A percentile compares a stretch with the other conserved stretches of the same genome.
These are phyloP conservation scores for Penicillium occitanis DNA, from an alignment of 2,329 filamentous ascomycete species.

Conservation along the genomic window DNA sequence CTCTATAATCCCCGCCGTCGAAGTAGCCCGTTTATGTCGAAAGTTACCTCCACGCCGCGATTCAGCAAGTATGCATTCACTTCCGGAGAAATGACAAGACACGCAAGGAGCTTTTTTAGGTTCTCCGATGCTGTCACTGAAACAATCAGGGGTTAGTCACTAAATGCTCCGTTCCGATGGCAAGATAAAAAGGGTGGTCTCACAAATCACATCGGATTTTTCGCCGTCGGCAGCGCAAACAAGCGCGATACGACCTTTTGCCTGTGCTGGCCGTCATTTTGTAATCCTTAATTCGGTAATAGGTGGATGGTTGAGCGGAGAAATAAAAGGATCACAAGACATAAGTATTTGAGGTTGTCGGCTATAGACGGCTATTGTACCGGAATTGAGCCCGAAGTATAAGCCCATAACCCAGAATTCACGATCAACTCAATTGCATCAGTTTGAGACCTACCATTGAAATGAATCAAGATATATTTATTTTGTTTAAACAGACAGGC, in stretches of 20 bases:
- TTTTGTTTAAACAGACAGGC: too few relatives aligned
- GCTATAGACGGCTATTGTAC: slow-evolving; percentile 2
- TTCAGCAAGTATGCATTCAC: background rate
- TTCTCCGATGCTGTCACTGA: background rate
- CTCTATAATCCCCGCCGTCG: background rate
- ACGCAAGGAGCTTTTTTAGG: background rate
- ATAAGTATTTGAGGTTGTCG: background rate
- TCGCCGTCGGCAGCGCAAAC: background rate
- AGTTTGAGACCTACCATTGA: too few relatives aligned
- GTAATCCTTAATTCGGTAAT: background rate
- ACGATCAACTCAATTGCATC: too few relatives aligned
- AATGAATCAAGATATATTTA: too few relatives aligned
- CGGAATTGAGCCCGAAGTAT: background rate
- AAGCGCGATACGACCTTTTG: background rate
- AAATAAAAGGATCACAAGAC: background rate
- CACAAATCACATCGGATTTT: background rate
- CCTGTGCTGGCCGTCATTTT: background rate
- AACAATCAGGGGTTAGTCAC: background rate
- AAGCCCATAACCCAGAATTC: too few relatives aligned
- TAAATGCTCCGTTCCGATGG: background rate
- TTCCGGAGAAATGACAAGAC: background rate
- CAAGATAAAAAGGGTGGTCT: background rate
- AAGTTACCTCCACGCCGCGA: background rate
- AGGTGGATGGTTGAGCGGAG: background rate
- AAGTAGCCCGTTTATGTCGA: background rate